Evolutionary conservation across 1,284 basidiomycete species (phyloP).

Genomic region (Ceratobasidium sp.): DNA sequence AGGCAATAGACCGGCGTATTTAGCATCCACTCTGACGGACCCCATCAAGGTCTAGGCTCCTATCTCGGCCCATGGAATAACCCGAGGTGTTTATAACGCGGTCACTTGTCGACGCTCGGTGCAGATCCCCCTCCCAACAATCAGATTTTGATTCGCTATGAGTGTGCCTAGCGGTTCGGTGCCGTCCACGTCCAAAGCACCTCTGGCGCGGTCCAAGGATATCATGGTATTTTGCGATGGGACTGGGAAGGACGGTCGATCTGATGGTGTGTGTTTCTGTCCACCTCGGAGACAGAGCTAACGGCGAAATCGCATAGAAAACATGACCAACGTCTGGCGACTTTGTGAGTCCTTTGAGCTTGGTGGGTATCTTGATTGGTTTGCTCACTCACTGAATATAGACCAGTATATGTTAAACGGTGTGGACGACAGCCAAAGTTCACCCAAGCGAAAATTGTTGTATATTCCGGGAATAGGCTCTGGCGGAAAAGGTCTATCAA

Average conservation of each 20-base stretch:
- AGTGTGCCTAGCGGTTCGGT: neutral
- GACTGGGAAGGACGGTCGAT: constrained; percentile 13
- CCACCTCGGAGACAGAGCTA: too few relatives aligned
- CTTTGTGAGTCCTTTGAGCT: constrained; percentile 24
- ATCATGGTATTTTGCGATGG: constrained; percentile 32
- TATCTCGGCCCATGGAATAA: neutral
- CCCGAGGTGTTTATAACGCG: neutral
- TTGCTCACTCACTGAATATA: neutral
- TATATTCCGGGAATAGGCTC: constrained; percentile 28
- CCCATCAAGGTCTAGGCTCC: neutral
- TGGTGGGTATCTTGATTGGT: too few relatives aligned
- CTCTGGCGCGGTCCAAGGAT: neutral
- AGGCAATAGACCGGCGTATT: neutral
- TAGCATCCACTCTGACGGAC: neutral
- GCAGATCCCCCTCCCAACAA: neutral
- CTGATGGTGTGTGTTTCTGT: neutral
- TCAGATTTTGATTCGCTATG: neutral
- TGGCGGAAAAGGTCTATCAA: neutral
- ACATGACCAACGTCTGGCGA: constrained; percentile 5
- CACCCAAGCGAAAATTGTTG: neutral
- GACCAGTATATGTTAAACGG: neutral
- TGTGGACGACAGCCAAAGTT: too few relatives aligned
- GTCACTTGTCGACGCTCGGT: neutral
- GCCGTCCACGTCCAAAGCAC: neutral
- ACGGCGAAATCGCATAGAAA: neutral